Base-by-base conservation (phyloP, 1,284 basidiomycete species). In the Cryptococcus wingfieldii region DNA sequence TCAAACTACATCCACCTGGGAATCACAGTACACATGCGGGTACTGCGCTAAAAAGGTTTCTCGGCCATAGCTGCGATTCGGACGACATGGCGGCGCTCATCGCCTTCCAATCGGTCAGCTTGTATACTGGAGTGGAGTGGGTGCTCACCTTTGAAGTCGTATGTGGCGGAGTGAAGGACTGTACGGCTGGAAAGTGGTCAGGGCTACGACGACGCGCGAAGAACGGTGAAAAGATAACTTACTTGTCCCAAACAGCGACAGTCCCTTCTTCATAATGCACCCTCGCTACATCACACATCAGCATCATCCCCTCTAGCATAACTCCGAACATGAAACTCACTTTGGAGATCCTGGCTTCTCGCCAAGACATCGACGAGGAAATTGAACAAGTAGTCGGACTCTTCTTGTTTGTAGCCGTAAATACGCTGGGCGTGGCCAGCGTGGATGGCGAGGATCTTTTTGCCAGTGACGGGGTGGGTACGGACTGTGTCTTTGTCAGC, bases 381-480 rank as follows among this genome's bases (percentile, higher is more conserved):
- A 55, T 80, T 79, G 59, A 85, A 76, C 19, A 85, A 75, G 60
- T 80, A 80, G 47, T 86, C 83, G 6, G 82, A 83, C 65, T 86
- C 85, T 63, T 85, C 84, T 28, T 79, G 65, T 72, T 83, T 84
- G 74, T 80, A 83, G 1, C 85, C 85, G 31, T 85, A 82, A 62
- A 86, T 86, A 58, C 78, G 78, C 28, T 78, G 74, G 10, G 80
- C 82, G 75, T 86, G 86, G 37, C 81, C 82, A 4, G 46, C 52
- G 19, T 85, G 84, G 70, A 86, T 78, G 68, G 83, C 86, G 18
- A 86, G 77, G 0, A 83, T 83, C 69, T 86, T 84, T 69, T 85
- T 83, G 25, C 83, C 83, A 0, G 86, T 86, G 6, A 83, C 83
- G 3, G 85, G 85, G 71, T 86, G 85, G 9, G 77, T 72, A 51